Conservation (phyloP, 331 rosid genomes). For the Acacia concinna region DNA sequence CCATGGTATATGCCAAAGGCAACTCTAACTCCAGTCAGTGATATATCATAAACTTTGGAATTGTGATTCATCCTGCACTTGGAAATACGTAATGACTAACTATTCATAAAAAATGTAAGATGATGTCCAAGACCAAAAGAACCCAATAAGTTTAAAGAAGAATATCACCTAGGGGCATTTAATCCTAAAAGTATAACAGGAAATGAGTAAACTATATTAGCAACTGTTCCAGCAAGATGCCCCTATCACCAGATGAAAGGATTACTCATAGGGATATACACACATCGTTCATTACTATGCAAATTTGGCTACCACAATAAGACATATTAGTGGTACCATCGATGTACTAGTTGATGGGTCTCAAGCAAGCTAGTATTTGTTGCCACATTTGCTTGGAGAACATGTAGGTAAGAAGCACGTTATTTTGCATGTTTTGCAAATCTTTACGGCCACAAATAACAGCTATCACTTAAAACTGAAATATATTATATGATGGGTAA, state of each 20-base stretch:
- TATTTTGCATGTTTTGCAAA: conserved; percentile 16
- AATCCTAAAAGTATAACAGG: conserved; percentile 86
- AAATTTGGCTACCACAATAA: no score
- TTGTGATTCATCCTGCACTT: conserved; percentile 66
- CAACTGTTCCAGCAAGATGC: conserved; percentile 66
- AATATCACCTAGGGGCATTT: conserved; percentile 73
- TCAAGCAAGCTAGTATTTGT: conserved; percentile 79
- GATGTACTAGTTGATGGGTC: conserved; percentile 61
- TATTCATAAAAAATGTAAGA: conserved; percentile 23
- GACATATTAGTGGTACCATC: conserved; percentile 51
- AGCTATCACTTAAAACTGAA: conserved; percentile 10
- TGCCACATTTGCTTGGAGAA: conserved; percentile 75
- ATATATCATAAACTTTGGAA: conserved; percentile 85
- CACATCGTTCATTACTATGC: conserved; percentile 2
- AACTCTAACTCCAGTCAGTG: conserved; percentile 95
- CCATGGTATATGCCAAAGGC: conserved; percentile 86
- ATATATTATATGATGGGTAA: background rate
- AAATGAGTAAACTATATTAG: conserved; percentile 84
- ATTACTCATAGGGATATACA: background rate
- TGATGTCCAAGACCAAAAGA: conserved; percentile 1
- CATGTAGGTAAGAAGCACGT: conserved; percentile 21
- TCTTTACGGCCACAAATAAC: background rate
- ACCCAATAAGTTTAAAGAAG: conserved; percentile 26
- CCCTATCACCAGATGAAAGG: conserved; percentile 61
- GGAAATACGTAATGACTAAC: conserved; percentile 1